Evolutionary conservation across 148 eudicot species (phyloP).

Genomic region (Chenopodium quinoa): DNA sequence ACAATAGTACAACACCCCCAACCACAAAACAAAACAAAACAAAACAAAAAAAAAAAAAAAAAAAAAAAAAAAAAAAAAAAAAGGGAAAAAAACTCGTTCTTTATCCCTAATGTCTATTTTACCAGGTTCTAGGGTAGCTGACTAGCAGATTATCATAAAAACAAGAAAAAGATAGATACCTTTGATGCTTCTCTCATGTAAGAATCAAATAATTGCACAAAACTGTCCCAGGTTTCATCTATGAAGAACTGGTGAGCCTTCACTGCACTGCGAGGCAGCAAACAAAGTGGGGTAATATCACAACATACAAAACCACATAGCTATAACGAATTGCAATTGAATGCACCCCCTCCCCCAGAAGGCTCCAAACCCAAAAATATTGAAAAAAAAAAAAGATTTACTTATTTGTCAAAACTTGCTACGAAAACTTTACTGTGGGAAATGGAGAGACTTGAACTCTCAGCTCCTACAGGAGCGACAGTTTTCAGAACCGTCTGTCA

Average conservation of each 20-base stretch:
- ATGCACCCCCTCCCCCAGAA: background rate
- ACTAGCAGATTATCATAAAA: background rate
- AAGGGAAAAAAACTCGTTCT: too few species aligned
- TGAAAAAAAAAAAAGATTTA: slow-evolving; percentile 6
- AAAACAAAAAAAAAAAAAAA: too few species aligned
- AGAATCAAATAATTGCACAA: slow-evolving; percentile 82
- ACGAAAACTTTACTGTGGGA: slow-evolving; percentile 51
- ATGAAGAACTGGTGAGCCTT: slow-evolving; percentile 89
- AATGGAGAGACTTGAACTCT: slow-evolving; percentile 99
- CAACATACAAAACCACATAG: slow-evolving; percentile 30
- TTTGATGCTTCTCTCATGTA: slow-evolving; percentile 95
- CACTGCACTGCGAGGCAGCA: slow-evolving; percentile 76
- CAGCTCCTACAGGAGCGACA: slow-evolving; percentile 99
- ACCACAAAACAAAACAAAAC: background rate
- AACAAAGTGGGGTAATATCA: slow-evolving; percentile 52
- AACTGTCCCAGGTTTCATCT: slow-evolving; percentile 86
- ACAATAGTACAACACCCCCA: background rate
- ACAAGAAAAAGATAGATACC: slow-evolving; percentile 40
- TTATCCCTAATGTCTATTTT: too few species aligned
- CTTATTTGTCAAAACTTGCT: background rate
- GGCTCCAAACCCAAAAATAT: background rate
- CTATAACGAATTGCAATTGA: slow-evolving; percentile 1
- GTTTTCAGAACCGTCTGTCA: slow-evolving; percentile 90
- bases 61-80: too few species aligned
- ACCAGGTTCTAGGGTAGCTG: background rate